Conservation (phyloP, 169 alveolate genomes). For the Cryptosporidium parvum region DNA sequence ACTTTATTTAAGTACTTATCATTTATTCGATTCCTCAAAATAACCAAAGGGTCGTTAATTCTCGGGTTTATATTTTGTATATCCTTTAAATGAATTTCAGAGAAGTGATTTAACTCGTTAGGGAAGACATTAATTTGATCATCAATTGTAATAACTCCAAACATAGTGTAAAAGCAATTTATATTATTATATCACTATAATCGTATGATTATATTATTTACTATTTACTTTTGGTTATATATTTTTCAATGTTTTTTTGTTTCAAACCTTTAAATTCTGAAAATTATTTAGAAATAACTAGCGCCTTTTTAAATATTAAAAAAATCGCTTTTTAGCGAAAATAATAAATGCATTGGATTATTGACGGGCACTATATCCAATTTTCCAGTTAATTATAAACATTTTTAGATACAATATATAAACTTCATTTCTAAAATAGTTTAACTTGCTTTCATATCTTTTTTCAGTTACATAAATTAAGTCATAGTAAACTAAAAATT, state of each 20-base stretch:
- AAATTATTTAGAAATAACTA: too few species aligned
- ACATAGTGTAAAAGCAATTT: background rate
- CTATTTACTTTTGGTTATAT: background rate
- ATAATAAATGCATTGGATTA: too few species aligned
- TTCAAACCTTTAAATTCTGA: too few species aligned
- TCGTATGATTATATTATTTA: background rate
- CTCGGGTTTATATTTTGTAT: too few species aligned
- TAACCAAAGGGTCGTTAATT: slow-evolving; percentile 11
- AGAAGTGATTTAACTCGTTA: slow-evolving; percentile 7
- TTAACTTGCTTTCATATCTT: too few species aligned
- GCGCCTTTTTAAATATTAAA: background rate
- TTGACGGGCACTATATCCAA: too few species aligned
- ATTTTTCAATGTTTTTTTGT: background rate
- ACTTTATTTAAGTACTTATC: slow-evolving; percentile 52
- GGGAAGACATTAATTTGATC: slow-evolving; percentile 55
- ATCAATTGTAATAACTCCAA: slow-evolving; percentile 42
- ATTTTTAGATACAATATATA: too few species aligned
- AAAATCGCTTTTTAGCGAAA: background rate
- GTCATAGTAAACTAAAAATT: too few species aligned
- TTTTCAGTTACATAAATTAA: too few species aligned
- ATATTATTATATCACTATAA: background rate
- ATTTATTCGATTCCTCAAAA: slow-evolving; percentile 46
- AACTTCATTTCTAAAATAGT: too few species aligned
- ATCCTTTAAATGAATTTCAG: background rate
- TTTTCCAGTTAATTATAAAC: too few species aligned